phyloP scores from a whole-genome alignment of 176 grass and related monocot genomes.

The Chrysopogon serrulatus region DNA sequence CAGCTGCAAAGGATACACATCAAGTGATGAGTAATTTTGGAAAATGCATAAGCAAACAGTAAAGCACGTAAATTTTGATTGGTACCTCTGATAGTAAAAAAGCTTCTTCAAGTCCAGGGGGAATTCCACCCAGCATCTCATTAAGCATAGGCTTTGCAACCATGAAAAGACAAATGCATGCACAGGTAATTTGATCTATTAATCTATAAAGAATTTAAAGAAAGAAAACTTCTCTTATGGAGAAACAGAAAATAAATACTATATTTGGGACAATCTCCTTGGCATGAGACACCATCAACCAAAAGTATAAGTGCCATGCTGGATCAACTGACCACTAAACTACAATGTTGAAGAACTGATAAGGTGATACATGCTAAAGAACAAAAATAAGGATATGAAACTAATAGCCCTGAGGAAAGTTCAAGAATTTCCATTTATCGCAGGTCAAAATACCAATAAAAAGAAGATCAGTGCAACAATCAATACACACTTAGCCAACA shows the following conservation, averaged over 20 bases:
- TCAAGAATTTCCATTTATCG: not conserved
- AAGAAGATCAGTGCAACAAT: not conserved
- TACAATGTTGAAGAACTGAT: not conserved
- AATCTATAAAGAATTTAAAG: not conserved
- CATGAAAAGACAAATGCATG: not conserved
- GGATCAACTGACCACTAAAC: not conserved
- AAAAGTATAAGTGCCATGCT: not conserved
- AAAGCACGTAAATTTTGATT: not conserved
- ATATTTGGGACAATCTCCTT: not conserved
- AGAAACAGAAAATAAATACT: slow-evolving; percentile 2
- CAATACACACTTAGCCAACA: not conserved
- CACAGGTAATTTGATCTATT: not conserved
- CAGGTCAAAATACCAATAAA: not conserved
- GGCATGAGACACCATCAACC: not conserved
- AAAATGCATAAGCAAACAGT: not conserved
- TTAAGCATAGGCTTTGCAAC: not conserved
- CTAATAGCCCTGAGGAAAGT: not conserved
- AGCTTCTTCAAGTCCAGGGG: not conserved
- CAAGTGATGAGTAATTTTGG: slow-evolving; percentile 8
- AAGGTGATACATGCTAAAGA: not conserved
- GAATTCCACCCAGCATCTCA: not conserved
- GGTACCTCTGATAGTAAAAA: slow-evolving; percentile 8
- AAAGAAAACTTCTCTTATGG: not conserved
- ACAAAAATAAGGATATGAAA: slow-evolving; percentile 14
- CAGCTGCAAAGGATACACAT: slow-evolving; percentile 36